These are phyloP conservation scores for Suillus subaureus DNA, from an alignment of 768 basidiomycete genomes.

Conservation along the genomic window DNA sequence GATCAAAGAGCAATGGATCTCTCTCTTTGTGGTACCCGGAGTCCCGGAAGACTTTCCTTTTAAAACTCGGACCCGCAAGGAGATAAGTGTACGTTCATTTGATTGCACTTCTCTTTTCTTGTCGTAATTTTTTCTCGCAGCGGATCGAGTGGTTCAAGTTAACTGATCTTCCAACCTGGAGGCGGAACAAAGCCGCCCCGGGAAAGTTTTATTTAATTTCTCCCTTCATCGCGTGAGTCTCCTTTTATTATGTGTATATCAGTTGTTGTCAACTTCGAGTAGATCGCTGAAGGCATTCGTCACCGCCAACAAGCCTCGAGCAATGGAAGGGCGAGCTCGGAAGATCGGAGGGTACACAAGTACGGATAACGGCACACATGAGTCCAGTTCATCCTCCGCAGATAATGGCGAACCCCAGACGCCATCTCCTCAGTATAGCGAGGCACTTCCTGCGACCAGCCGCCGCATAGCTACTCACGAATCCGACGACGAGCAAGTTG, in stretches of 20 bases:
- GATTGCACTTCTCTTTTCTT: constrained; percentile 16
- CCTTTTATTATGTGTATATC: constrained; percentile 5
- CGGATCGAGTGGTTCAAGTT: constrained; percentile 97
- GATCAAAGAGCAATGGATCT: constrained; percentile 89
- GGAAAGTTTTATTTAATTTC: constrained; percentile 95
- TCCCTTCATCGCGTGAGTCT: constrained; percentile 82
- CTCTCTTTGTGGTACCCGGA: constrained; percentile 86
- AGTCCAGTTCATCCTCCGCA: constrained; percentile 68
- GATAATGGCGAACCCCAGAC: constrained; percentile 65
- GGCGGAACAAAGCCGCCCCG: constrained; percentile 62
- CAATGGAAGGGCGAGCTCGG: constrained; percentile 35
- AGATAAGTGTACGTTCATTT: constrained; percentile 81
- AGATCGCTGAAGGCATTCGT: constrained; percentile 64
- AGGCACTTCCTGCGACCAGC: constrained; percentile 33
- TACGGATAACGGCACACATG: constrained; percentile 46
- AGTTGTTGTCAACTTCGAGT: constrained; percentile 9
- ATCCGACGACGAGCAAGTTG: constrained; percentile 33
- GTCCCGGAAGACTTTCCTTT: constrained; percentile 89
- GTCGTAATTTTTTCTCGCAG: constrained; percentile 43
- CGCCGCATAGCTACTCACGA: constrained; percentile 28
- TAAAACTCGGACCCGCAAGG: constrained; percentile 93
- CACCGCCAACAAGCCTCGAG: constrained; percentile 60
- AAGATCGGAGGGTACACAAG: constrained; percentile 30
- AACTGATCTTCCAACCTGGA: constrained; percentile 92
- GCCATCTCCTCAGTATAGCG: constrained; percentile 60